Conservation (phyloP, 2,329 filamentous ascomycete genomes). For the Ophiocordyceps sinensis region DNA sequence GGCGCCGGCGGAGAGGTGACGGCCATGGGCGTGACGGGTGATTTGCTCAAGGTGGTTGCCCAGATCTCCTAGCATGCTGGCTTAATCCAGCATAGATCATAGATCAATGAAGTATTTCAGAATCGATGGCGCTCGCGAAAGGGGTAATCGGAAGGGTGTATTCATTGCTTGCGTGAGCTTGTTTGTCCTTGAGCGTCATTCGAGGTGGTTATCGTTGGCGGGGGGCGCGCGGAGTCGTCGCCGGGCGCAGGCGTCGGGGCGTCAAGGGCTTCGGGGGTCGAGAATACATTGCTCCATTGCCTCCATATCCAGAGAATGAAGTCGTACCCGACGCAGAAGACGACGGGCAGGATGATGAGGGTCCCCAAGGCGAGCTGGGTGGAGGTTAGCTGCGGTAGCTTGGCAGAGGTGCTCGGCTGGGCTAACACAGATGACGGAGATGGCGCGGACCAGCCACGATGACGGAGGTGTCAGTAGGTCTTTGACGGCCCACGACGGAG, state of each 20-base stretch:
- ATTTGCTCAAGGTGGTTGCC: constrained; percentile 77
- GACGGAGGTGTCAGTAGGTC: constrained; percentile 13
- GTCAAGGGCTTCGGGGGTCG: background rate
- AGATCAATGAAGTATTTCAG: too few species aligned
- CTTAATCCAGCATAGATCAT: background rate
- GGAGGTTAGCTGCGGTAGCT: constrained; percentile 2
- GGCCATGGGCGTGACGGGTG: constrained; percentile 92
- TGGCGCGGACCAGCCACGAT: constrained; percentile 18
- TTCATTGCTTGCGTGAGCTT: constrained; percentile 2
- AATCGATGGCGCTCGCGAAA: too few species aligned
- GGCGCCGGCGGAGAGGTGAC: constrained; percentile 92
- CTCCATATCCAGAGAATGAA: constrained; percentile 39
- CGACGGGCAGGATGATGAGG: constrained; percentile 29
- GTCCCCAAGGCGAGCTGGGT: constrained; percentile 28
- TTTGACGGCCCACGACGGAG: constrained; percentile 12
- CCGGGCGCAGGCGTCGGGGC: background rate
- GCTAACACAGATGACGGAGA: constrained; percentile 24
- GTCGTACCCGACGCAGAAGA: constrained; percentile 34
- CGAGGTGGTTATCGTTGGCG: background rate
- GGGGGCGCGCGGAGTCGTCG: too few species aligned
- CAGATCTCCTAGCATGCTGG: constrained; percentile 37
- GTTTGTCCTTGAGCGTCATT: constrained; percentile 1
- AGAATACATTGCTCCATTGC: constrained; percentile 13
- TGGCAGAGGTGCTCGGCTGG: background rate
- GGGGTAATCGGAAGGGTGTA: background rate